Base-by-base conservation (phyloP, 306 rosid species). In the Crotalaria pallida region DNA sequence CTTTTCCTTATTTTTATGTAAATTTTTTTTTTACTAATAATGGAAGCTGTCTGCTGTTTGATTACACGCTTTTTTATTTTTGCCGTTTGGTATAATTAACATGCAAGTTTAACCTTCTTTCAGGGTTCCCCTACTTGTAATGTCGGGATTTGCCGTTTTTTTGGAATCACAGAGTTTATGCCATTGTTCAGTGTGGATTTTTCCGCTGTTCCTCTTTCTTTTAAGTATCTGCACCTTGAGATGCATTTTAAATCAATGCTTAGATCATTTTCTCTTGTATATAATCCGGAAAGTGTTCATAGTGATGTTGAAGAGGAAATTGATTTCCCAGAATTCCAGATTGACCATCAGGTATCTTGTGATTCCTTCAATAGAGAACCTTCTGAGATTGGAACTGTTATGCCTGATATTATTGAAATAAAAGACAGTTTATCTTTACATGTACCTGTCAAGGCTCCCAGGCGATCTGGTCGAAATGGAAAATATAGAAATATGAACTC, bases 141-240 rank as follows among this genome's bases (percentile, higher is more conserved):
- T 1, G 38, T 71, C 10, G 91, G 96, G 21, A 69, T 81, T 78
- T 92, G 85, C 77, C 75, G 67, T 73, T 53, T 92, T 69, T 92
- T 76, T 66, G 91, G 85, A 73, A 55, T 77, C 50, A 10, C 5
- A 22, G 40, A 29, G 65, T 73, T 44, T n/a, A 38, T 67, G 45
- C 91, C 96, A 10, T 50, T 87, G 78, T 88, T 92, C 71, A 76
- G 72, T 62, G 77, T 92, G 40, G 89, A 89, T 77, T 89, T 86
- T 77, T 83, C 98, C 43, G 93, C 96, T 5, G 50, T 86, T 79
- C 98, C 96, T 68, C 58, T 27, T 13, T 83, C 79, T 77, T 92
- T 86, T 61, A 66, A 67, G 77, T n/a, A 27, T 67, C 70, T 88
- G 84, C 87, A 84, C 56, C 77, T 74, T 52, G 18, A 38, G 22